Evolutionary conservation across 2,329 filamentous ascomycete species (phyloP).

Genomic region (Aspergillus ibericus): DNA sequence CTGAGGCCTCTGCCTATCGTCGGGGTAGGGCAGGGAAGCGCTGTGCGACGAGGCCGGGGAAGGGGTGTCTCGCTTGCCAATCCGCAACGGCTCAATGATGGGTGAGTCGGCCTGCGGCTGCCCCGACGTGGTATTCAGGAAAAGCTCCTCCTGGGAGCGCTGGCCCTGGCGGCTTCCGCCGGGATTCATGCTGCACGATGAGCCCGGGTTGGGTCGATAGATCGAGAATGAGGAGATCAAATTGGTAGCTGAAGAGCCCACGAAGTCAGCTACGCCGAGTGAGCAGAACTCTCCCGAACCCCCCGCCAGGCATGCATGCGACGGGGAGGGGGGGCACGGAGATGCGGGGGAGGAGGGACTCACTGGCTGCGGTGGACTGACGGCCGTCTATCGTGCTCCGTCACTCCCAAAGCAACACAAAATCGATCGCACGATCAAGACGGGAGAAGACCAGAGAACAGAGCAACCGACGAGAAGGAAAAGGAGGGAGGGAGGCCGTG

Average conservation of each 20-base stretch:
- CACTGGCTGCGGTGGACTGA: neutral
- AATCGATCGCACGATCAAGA: neutral
- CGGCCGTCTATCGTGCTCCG: neutral
- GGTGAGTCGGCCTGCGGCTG: conserved; percentile 62
- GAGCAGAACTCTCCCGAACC: neutral
- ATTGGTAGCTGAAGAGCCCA: neutral
- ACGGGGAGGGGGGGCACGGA: conserved; percentile 4
- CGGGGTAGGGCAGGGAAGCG: conserved; percentile 69
- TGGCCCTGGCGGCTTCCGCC: conserved; percentile 58
- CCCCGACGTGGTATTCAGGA: conserved; percentile 48
- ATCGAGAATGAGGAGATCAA: neutral
- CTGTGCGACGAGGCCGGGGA: conserved; percentile 51
- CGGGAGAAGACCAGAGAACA: neutral
- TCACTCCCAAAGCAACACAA: neutral
- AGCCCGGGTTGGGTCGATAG: neutral
- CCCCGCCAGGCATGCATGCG: neutral
- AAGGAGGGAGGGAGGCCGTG: conserved; percentile 2
- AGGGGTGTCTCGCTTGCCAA: conserved; percentile 74
- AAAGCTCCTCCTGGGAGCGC: conserved; percentile 80
- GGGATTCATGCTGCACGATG: conserved; percentile 42
- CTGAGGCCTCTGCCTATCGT: conserved; percentile 55
- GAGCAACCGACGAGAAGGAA: neutral
- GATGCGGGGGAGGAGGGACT: conserved; percentile 8
- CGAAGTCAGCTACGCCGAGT: neutral
- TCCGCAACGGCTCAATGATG: conserved; percentile 78